Conservation (phyloP, 1,139 yeast genomes). For the Magnusiomyces clavatus region DNA sequence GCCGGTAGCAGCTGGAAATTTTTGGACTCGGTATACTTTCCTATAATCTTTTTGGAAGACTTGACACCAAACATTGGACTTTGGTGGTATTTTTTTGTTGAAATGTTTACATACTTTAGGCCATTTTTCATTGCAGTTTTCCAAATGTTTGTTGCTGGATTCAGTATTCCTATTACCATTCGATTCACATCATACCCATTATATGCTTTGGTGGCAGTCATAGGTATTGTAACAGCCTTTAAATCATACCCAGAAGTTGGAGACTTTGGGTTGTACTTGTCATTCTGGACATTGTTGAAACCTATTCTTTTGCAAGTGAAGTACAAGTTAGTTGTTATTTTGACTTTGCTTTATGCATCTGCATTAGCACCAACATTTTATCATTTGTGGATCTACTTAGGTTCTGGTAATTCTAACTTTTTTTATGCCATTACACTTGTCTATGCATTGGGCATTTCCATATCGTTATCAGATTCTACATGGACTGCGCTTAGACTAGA, state of each 20-base stretch:
- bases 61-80: slow-evolving; percentile 81
- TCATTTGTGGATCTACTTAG: slow-evolving; percentile 89
- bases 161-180: slow-evolving; percentile 65
- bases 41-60: slow-evolving; percentile 53
- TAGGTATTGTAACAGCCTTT: slow-evolving; percentile 63
- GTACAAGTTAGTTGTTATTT: slow-evolving; percentile 38
- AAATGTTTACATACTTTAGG: slow-evolving; percentile 84
- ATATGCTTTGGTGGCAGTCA: slow-evolving; percentile 54
- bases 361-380: slow-evolving; percentile 81
- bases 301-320: slow-evolving; percentile 35
- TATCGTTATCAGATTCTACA: slow-evolving; percentile 64
- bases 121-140: slow-evolving; percentile 79
- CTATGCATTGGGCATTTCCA: slow-evolving; percentile 63
- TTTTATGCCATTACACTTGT: slow-evolving; percentile 89
- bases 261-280: slow-evolving; percentile 64
- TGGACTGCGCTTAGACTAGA: slow-evolving; percentile 78
- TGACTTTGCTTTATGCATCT: slow-evolving; percentile 43
- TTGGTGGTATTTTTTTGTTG: slow-evolving; percentile 98
- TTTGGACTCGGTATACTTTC: slow-evolving; percentile 53
- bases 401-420: slow-evolving; percentile 93
- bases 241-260: slow-evolving; percentile 87
- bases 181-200: slow-evolving; percentile 51
- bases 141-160: slow-evolving; percentile 64
- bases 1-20: slow-evolving; percentile 43
- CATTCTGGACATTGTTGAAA: slow-evolving; percentile 52